Percentiles rank a stretch among this genome's conserved stretches.
These are phyloP conservation scores for Hansfordia pulvinata DNA, from an alignment of 2,329 filamentous ascomycete genomes.

Conservation along the genomic window DNA sequence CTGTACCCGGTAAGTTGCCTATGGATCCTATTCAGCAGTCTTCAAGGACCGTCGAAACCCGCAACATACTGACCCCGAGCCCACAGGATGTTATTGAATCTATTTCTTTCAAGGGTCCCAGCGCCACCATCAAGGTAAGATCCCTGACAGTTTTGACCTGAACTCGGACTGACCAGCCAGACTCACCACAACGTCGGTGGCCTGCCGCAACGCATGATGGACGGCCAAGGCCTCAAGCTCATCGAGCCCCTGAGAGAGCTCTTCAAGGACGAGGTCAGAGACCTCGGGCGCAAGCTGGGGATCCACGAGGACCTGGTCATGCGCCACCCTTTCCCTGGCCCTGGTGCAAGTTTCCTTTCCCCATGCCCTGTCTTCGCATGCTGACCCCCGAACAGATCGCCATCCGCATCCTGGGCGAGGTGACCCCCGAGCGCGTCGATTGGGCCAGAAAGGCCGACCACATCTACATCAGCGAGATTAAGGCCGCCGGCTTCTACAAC, in stretches of 20 bases:
- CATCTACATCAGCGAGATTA: conserved; percentile 69
- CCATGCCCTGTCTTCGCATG: conserved; percentile 34
- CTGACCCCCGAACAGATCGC: conserved; percentile 32
- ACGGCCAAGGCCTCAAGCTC: conserved; percentile 39
- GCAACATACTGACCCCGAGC: background rate
- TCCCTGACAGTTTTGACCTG: background rate
- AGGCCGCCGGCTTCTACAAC: conserved; percentile 57
- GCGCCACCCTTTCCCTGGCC: conserved; percentile 69
- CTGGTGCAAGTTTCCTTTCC: background rate
- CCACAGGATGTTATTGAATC: conserved; percentile 28
- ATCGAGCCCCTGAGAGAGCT: conserved; percentile 70
- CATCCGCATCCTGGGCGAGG: conserved; percentile 72
- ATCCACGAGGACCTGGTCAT: conserved; percentile 65
- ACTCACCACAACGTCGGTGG: conserved; percentile 31
- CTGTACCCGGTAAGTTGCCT: conserved; percentile 42
- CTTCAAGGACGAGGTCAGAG: conserved; percentile 75
- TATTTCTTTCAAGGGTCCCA: conserved; percentile 32
- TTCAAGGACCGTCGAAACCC: background rate
- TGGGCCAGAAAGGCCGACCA: conserved; percentile 67
- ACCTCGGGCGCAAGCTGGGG: conserved; percentile 52
- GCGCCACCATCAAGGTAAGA: conserved; percentile 31
- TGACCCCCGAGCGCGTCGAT: conserved; percentile 64
- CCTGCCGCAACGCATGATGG: conserved; percentile 22
- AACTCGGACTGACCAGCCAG: conserved; percentile 7
- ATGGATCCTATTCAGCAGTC: background rate